Conservation (phyloP, 2,329 filamentous ascomycete species). For the Penicillium aurantiogriseum region DNA sequence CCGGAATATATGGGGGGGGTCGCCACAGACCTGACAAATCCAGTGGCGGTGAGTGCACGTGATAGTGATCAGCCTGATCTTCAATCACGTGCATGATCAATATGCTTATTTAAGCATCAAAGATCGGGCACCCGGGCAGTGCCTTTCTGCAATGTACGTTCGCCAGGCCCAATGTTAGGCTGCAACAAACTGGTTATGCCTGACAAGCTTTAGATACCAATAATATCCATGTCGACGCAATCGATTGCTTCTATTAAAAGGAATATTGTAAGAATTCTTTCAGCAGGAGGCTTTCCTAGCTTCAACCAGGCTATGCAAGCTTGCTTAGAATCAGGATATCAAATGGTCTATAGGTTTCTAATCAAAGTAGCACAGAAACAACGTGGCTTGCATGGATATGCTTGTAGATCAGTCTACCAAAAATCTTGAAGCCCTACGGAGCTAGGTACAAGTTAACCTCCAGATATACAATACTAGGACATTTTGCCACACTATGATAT, state of each 20-base stretch:
- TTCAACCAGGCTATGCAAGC: conserved; percentile 1
- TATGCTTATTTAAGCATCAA: conserved; percentile 1
- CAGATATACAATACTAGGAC: background rate
- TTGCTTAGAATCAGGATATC: background rate
- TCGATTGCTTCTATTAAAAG: conserved; percentile 4
- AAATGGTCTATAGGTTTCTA: background rate
- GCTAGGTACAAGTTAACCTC: background rate
- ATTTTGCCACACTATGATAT: background rate
- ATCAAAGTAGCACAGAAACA: background rate
- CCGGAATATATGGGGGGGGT: background rate
- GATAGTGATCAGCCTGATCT: background rate
- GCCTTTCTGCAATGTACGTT: conserved; percentile 1
- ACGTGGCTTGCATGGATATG: background rate
- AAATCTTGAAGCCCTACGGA: background rate
- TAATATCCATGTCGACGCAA: background rate
- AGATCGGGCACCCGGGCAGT: conserved; percentile 6
- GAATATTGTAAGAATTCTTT: background rate
- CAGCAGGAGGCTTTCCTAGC: background rate
- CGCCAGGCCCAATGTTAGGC: conserved; percentile 8
- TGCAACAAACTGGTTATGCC: conserved; percentile 1
- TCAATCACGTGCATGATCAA: background rate
- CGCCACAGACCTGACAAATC: conserved; percentile 8
- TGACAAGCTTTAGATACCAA: background rate
- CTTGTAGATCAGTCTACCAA: background rate
- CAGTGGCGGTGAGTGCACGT: conserved; percentile 10